A percentile compares a stretch with the other conserved stretches of the same genome.
Conservation (phyloP, 306 rosid species). For the Clitoria ternatea region DNA sequence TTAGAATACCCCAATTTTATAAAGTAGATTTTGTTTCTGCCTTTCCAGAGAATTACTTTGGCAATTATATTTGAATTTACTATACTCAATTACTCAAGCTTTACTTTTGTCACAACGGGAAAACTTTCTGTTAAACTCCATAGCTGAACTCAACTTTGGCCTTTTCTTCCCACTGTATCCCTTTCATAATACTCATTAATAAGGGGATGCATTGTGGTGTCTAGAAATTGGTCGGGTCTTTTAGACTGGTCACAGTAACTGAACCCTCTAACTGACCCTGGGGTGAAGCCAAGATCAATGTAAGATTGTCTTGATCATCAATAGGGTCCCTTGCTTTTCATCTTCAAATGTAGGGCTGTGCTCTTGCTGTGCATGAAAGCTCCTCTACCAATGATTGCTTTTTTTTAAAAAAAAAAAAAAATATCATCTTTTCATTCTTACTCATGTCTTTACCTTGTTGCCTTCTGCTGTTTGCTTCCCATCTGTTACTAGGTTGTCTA, state of each 20-base stretch:
- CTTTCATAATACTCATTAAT: background rate
- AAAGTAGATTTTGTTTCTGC: constrained; percentile 6
- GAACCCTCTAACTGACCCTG: background rate
- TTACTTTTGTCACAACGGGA: background rate
- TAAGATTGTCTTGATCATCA: background rate
- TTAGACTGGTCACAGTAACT: background rate
- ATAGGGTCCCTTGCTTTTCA: background rate
- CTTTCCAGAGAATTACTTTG: constrained; percentile 9
- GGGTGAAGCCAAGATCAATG: background rate
- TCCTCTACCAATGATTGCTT: background rate
- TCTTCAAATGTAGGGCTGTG: background rate
- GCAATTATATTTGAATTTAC: background rate
- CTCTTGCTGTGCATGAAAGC: background rate
- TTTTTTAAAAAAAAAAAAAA: background rate
- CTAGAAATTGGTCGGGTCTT: background rate
- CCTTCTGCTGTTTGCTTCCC: background rate
- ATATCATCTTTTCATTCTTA: background rate
- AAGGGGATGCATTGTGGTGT: background rate
- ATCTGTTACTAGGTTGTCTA: background rate
- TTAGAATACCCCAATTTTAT: background rate
- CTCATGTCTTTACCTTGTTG: background rate
- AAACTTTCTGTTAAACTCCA: background rate
- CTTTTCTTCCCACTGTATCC: background rate
- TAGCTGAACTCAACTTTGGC: background rate
- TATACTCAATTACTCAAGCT: background rate